Base-by-base conservation (phyloP, 164 flowering plant species). In the Vitis cinerea region DNA sequence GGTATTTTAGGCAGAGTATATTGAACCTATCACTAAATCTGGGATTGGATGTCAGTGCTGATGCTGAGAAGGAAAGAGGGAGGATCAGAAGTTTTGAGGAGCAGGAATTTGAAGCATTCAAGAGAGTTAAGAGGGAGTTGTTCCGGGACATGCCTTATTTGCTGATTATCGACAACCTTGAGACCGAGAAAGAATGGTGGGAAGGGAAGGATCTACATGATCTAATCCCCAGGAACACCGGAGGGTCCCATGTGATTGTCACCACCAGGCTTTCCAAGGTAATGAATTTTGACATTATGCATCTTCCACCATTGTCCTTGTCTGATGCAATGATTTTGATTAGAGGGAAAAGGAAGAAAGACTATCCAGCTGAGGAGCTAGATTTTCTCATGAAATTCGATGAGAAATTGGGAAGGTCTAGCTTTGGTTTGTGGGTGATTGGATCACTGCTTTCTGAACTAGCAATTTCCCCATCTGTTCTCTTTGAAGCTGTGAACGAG, bases 121-220 rank as follows among this genome's bases (percentile, higher is more conserved):
- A 90, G 75, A 84, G 94, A 67, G 90, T 93, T 7, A 93, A 87
- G 80, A 80, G 91, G 67, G 98, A 91, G 83, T 62, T 93, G 27
- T 93, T 91, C 69, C 57, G 95, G 11, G 98, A 93, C 77, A 80
- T 85, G 82, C 97, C 98, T 6, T 93, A 91, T 65, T 72, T 93
- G 66, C 66, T 93, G 49, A 85, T 93, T 47, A 88, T 93, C 15
- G 98, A 93, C 68, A 88, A 91, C 76, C 94, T 91, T 53, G 95
- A 91, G 74, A 80, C 87, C 2, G 95, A 90, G 74, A 86, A 74
- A 65, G 98, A 93, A 67, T 91, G 97, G 97, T 89, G 97, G 94
- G 98, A 93, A 65, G 93, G 89, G 61, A 90, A 87, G 76, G 93
- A 86, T 80, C 70, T 91, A 16, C 86, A 86, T 64, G 92, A 93